Base-by-base conservation (phyloP, 257 asterid species). In the Cruciata laevipes region DNA sequence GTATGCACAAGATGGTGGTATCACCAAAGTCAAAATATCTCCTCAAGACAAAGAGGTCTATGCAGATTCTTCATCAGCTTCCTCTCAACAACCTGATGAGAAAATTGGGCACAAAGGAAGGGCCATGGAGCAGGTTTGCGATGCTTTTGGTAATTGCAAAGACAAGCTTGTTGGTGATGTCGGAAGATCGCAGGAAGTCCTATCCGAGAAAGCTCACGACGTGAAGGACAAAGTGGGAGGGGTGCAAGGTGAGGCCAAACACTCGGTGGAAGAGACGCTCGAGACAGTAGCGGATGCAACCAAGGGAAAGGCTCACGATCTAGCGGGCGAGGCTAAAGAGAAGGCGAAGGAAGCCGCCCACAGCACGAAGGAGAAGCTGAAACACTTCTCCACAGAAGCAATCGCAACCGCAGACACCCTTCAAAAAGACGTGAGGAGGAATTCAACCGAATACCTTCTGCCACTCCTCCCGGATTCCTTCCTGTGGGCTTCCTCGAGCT, bases 71-170 rank as follows among this genome's bases (percentile, higher is more conserved):
- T 8, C 35, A 9, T 58, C 21, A 27, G 30, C 30, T 27, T 27
- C 30, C 30, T 27, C 30, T 1, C 30, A 27, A 27, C 30, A 27
- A 27, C 3, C 69, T 44, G 62, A 67, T 21, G 27, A 69, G 35
- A 65, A 52, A 17, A 44, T n/a, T 62, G 32, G 61, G 33, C 64
- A 74, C 30, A 27, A 27, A 27, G 30, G 30, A 0, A 78, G 61
- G n/a, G 47, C 80, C 7, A 63, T 53, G 60, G 82, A 79, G 21
- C 71, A 76, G 25, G 75, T 79, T 4, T 79, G 84, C 37, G 84
- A 79, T 63, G 82, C 84, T 20, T 76, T 44, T 38, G 86, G 82
- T 0, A 79, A 74, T 66, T 82, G 84, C 11, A 79, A 63, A 72
- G 80, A 74, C 30, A 82, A 40, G 33, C 51, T 82, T 13, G 78